Percentiles rank a stretch among this genome's conserved stretches.
These are phyloP conservation scores for Boletus subparvulus DNA, from an alignment of 768 basidiomycete species.

Conservation along the genomic window DNA sequence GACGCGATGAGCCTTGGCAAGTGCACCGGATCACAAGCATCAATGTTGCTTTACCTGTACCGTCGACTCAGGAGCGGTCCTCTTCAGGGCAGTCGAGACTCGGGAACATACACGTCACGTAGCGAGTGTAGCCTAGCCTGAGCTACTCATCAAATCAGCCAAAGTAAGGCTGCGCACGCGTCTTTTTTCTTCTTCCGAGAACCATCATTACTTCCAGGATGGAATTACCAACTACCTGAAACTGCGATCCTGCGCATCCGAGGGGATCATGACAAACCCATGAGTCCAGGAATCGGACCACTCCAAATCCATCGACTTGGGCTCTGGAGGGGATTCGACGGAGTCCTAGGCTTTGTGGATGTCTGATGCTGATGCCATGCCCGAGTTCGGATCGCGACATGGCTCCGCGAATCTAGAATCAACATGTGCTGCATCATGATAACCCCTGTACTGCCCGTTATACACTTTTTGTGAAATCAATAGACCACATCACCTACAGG, in stretches of 20 bases:
- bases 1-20: background rate
- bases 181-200: background rate
- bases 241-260: conserved; percentile 13
- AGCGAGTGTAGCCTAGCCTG: too few relatives aligned
- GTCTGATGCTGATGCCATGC: too few relatives aligned
- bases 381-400: too few relatives aligned
- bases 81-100: too few relatives aligned
- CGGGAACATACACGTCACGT: background rate
- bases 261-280: conserved; percentile 9
- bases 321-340: conserved; percentile 18
- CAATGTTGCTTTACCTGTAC: too few relatives aligned
- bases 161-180: background rate
- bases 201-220: conserved; percentile 1
- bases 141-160: too few relatives aligned
- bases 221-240: background rate
- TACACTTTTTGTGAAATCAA: conserved; percentile 4
- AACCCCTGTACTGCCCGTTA: conserved; percentile 1
- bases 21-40: too few relatives aligned
- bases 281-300: background rate
- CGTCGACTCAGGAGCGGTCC: too few relatives aligned
- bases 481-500: conserved; percentile 6
- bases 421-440: background rate
- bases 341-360: background rate
- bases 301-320: background rate
- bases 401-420: too few relatives aligned